A percentile compares a stretch with the other conserved stretches of the same genome.
Conservation (phyloP, 345 rosid species). For the Raphanus raphanistrum region DNA sequence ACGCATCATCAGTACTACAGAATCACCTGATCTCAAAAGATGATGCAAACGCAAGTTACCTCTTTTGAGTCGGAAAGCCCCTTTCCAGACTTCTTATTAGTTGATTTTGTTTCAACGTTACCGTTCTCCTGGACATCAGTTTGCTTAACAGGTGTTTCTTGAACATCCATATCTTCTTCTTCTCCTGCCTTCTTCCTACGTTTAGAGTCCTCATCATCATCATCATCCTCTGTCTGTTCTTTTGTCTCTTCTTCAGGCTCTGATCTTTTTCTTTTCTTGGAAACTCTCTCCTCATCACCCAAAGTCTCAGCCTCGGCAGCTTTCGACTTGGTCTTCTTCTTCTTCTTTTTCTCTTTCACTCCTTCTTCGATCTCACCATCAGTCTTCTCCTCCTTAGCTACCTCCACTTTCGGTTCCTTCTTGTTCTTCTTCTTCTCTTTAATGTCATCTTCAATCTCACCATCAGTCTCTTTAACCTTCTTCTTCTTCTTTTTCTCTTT, state of each 20-base stretch:
- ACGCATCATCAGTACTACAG: not conserved
- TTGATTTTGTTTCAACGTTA: conserved; percentile 44
- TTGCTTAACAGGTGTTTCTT: conserved; percentile 41
- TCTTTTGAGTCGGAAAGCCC: conserved; percentile 58
- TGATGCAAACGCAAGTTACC: conserved; percentile 39
- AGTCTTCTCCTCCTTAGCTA: conserved; percentile 27
- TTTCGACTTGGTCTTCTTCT: conserved; percentile 52
- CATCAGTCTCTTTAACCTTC: conserved; percentile 34
- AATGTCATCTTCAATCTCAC: conserved; percentile 27
- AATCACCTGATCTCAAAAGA: not conserved
- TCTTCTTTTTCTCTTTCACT: conserved; percentile 36
- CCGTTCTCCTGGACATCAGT: conserved; percentile 40
- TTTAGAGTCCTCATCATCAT: conserved; percentile 51
- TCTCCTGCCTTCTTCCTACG: conserved; percentile 49
- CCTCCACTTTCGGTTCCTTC: conserved; percentile 42
- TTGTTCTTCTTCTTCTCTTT: conserved; percentile 49
- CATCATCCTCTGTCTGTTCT: conserved; percentile 22
- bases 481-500: conserved; percentile 48
- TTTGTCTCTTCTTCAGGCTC: conserved; percentile 52
- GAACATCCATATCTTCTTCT: conserved; percentile 26
- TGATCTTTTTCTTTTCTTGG: conserved; percentile 75
- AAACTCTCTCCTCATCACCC: conserved; percentile 34
- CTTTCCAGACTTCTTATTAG: conserved; percentile 40
- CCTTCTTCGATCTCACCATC: conserved; percentile 31
- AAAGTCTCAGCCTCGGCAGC: conserved; percentile 21